phyloP scores from a whole-genome alignment of 306 rosid species.

The Quercus rubra region DNA sequence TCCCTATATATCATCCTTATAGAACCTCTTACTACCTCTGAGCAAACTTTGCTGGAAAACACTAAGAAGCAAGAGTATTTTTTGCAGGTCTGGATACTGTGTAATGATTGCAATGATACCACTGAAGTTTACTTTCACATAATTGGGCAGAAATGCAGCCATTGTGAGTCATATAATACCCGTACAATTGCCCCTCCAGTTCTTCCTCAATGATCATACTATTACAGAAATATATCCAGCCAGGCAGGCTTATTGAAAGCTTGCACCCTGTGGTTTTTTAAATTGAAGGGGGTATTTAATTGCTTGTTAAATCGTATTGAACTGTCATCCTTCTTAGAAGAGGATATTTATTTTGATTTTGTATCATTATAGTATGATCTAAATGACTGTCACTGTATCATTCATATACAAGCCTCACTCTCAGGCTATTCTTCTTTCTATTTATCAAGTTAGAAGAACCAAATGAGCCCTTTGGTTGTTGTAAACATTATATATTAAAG shows the following conservation, averaged over 20 bases:
- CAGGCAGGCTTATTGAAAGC: not conserved
- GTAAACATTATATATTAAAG: constrained; percentile 26
- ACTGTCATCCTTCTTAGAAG: not conserved
- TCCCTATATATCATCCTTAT: not conserved
- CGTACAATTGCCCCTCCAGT: constrained; percentile 88
- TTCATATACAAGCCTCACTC: constrained; percentile 21
- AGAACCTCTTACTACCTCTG: not conserved
- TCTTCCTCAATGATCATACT: constrained; percentile 62
- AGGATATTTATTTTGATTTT: not conserved
- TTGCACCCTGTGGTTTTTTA: not conserved
- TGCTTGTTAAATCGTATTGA: not conserved
- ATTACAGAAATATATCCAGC: constrained; percentile 19
- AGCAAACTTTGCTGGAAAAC: not conserved
- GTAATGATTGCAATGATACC: constrained; percentile 95
- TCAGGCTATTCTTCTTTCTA: constrained; percentile 36
- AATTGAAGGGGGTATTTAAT: constrained; percentile 3
- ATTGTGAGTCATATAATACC: constrained; percentile 91
- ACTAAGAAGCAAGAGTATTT: constrained; percentile 3
- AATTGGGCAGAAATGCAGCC: constrained; percentile 88
- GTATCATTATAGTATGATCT: constrained; percentile 14
- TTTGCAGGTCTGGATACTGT: constrained; percentile 94
- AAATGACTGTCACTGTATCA: constrained; percentile 9
- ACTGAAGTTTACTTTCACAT: constrained; percentile 87
- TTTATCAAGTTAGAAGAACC: constrained; percentile 19
- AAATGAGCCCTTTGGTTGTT: constrained; percentile 24